Evolutionary conservation across 257 asterid genomes (phyloP), one percentile per base, ranked within the genome.

Genomic region (Pogostemon cablin): DNA sequence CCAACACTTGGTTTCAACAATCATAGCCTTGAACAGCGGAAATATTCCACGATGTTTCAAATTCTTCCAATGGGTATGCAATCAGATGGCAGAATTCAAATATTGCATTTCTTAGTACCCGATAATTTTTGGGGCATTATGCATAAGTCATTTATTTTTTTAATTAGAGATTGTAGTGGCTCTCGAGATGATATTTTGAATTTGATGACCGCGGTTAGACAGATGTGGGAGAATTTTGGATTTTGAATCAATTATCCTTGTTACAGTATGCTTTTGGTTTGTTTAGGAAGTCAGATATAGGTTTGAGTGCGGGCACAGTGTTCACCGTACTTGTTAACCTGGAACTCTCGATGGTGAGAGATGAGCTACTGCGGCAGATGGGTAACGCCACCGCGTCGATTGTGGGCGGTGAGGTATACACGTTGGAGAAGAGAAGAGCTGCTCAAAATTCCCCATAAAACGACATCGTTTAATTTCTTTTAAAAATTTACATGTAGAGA

Each of bases 241-340:
- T 83, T 83, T 71, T 77, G 74, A 71, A 57, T 78, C 54, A 81
- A 81, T 40, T 83, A 83, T 56, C 86, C 86, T 7, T 78, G 88
- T 67, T 81, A 78, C 32, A 81, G 83, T 63, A 49, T 43, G 79
- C 86, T 83, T 44, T 78, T 83, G 77, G 49, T 67, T 80, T 48
- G 78, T 52, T 71, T 83, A 61, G 84, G 39, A 81, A 83, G 50
- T 56, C 75, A 3, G 81, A 77, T 43, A 66, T 81, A 84, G 86
- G 84, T 66, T 50, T 76, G 41, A 17, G 67, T 4, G 75, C 84
- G 2, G 76, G 72, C 78, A 50, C 12, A 11, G 82, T 81, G 73
- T 78, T 78, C 53, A 72, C 17, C 17, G 17, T 0, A 15, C 17
- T 15, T 15, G 17, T 15, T 15, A 15, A 15, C 0, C 17, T 15